Evolutionary conservation across 495 filamentous ascomycete species (phyloP), one percentile per base, ranked within the genome.

Genomic region (Penicillium lagena): DNA sequence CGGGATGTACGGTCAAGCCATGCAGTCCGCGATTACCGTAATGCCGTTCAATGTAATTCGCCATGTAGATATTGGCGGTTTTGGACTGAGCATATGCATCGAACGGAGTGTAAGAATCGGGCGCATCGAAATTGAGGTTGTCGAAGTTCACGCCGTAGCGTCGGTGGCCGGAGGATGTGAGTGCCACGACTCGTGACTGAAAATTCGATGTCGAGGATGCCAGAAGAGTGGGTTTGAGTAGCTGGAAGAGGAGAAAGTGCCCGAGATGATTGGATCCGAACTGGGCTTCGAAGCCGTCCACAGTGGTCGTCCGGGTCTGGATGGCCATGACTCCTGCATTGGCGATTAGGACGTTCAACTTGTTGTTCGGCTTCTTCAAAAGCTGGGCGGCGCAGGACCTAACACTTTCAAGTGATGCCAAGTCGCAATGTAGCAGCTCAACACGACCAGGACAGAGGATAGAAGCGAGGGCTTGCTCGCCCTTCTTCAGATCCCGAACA

Each of bases 251-350:
- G 14, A 75, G 67, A 49, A 78, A 77, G 48, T 72, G 68, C 17
- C 53, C 58, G 4, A 78, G 55, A 49, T 78, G 66, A 58, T 77
- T 77, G 7, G 67, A 70, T 10, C 53, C 58, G 39, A 78, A 68
- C 30, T 77, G 68, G 2, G 56, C 37, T 47, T 78, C 75, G 41
- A 70, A 49, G 14, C 66, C 68, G 37, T 78, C 66, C 28, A 60
- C 54, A 8, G 69, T 76, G 27, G 44, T 41, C 7, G 60, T 55
- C 22, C 43, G 43, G 32, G 69, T 54, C 27, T 68, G 69, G 8
- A 61, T 51, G 8, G 60, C 71, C 66, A 77, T 73, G 32, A 78
- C 50, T n/a, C 64, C 73, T 10, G 73, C 74, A 44, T 60, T 72
- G 51, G 71, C 68, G 46, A 78, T 58, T 10, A 77, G 38, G 46